These are phyloP conservation scores for Rhytidiadelphus loreus DNA, from an alignment of 225 moss, liverwort and hornwort species.

Conservation along the genomic window DNA sequence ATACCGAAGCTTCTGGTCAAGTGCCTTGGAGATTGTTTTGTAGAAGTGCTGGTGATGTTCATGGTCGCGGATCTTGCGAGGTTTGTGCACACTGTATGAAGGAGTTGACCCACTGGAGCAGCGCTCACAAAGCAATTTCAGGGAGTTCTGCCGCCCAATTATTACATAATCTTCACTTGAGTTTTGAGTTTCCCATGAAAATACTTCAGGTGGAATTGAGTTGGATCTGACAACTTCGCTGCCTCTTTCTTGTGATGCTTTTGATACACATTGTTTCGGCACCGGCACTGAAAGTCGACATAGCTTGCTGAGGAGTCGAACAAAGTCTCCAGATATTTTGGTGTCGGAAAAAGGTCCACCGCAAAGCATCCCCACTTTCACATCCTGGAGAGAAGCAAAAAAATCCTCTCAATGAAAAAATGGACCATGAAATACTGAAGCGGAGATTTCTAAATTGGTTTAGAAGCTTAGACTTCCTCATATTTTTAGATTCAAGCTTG, in stretches of 20 bases:
- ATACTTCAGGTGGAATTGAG: neutral
- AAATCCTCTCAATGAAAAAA: neutral
- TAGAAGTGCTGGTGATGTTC: slow-evolving; percentile 42
- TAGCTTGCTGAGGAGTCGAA: slow-evolving; percentile 38
- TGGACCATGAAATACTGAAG: neutral
- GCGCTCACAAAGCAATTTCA: slow-evolving; percentile 40
- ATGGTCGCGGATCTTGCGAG: slow-evolving; percentile 41
- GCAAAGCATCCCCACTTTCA: slow-evolving; percentile 19
- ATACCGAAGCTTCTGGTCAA: slow-evolving; percentile 42
- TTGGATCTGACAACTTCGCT: neutral
- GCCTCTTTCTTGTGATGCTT: neutral
- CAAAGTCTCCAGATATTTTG: slow-evolving; percentile 15
- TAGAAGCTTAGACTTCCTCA: neutral
- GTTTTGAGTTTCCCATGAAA: slow-evolving; percentile 2
- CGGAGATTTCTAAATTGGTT: neutral
- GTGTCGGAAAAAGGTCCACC: slow-evolving; percentile 12
- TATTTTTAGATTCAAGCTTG: neutral
- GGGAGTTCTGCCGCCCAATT: slow-evolving; percentile 19
- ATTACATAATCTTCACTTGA: slow-evolving; percentile 16
- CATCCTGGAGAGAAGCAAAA: slow-evolving; percentile 1
- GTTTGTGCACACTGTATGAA: slow-evolving; percentile 23
- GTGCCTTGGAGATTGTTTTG: slow-evolving; percentile 39
- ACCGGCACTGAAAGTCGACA: slow-evolving; percentile 19
- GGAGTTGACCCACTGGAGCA: slow-evolving; percentile 24
- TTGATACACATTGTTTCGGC: neutral